Evolutionary conservation across 208 protist genomes (phyloP), one percentile per base, ranked within the genome.

Genomic region (Trypanosoma platydactyli): DNA sequence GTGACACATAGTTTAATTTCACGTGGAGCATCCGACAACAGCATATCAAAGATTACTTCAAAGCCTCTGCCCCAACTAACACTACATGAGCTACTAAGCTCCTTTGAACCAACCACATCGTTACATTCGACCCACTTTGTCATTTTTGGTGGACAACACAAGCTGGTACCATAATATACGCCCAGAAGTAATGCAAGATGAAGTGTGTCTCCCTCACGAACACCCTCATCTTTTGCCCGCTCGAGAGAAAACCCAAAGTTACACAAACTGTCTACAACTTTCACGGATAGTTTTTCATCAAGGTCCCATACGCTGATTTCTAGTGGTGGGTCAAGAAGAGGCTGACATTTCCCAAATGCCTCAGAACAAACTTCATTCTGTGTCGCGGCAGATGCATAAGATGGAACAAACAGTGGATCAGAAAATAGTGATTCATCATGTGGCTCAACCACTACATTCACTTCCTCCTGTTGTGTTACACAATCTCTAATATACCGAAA

Each of bases 1-100:
- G 77, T 76, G 52, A 93, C 80, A 48, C 84, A 91, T 18, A 93
- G 38, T 57, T 81, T 89, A 2, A 83, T 12, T 54, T 89, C 87
- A n/a, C 81, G 56, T 25, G 83, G 87, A 0, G 58, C 44, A 60
- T 86, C 54, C 12, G 68, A 85, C 3, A 86, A 20, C 52, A 59
- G 41, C 3, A 78, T 57, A 63, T 74, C 72, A 68, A 82, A 78
- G 5, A 13, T 53, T 12, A 85, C 35, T 3, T 29, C 69, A 33
- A 53, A 73, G 11, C 55, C 55, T 6, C 72, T 56, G 18, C 58
- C 58, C 70, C 79, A 81, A 61, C 30, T 53, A 56, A 72, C 62
- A 51, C 55, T 35, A 33, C 63, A 62, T 29, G 29, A 64, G 52
- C 12, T 41, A 44, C 12, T 41, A 53, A 44, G 16, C 56, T 62